Base-by-base conservation (phyloP, 106 monocot species). In the Xerophyta viscosa region DNA sequence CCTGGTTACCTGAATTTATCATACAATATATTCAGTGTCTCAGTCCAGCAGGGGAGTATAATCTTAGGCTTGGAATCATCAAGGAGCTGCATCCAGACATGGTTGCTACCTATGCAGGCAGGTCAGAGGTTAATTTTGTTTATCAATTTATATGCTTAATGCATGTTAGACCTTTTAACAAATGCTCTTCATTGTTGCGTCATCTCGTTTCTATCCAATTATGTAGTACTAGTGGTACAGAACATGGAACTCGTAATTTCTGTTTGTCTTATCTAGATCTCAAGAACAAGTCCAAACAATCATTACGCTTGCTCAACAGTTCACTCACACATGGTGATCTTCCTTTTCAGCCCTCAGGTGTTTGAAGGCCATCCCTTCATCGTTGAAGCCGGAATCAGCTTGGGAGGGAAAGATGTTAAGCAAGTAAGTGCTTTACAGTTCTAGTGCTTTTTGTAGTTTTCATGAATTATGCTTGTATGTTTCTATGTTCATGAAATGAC, bases 351-450 rank as follows among this genome's bases (percentile, higher is more conserved):
- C 42, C 81, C 89, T 24, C 96, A 82, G 48, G 89, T 96, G 24
- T 96, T 96, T 86, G 96, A 96, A 89, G 96, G 96, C 7, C 96
- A 96, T 72, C 96, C 96, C 30, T 96, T 96, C 58, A 96, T 96
- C 22, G 89, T 96, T 52, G 96, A 96, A 86, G 96, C 89, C 67
- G 96, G 96, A 71, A 64, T 96, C 65, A 96, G 96, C 73, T 50
- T 96, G 55, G 96, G 96, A 47, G 96, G 96, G 44, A 96, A 89
- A 64, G 89, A 85, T 79, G 96, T 96, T 33, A 96, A 89, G 54
- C 89, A 96, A 58, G 96, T 82, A 72, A 60, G 64, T 26, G 4
- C 46, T 52, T 39, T 69, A 27, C 27, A 29, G 37, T 9, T 36
- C 46, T 44, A 22, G 37, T 54, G 30, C 26, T 56, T 53, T 20